A percentile compares a stretch with the other conserved stretches of the same genome.
These are phyloP conservation scores for Silene coronaria DNA, from an alignment of 179 eudicot genomes.

Conservation along the genomic window DNA sequence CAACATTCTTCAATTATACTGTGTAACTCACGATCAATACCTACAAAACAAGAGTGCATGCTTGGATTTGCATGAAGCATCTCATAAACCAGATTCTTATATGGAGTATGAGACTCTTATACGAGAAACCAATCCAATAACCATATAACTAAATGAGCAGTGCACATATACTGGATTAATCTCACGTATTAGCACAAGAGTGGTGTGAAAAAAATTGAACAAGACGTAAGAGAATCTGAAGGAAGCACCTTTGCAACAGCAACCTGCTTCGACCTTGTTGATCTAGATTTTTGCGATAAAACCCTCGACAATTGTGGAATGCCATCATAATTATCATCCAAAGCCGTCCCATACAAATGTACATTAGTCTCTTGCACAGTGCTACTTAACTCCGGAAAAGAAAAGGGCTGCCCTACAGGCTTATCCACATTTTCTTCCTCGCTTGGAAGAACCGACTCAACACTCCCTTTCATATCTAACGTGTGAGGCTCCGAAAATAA, in stretches of 20 bases:
- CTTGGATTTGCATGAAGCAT: neutral
- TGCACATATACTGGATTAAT: neutral
- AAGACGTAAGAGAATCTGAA: neutral
- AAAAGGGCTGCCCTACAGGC: conserved; percentile 47
- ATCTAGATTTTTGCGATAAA: conserved; percentile 61
- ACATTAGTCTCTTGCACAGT: conserved; percentile 28
- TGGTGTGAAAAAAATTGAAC: neutral
- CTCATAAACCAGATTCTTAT: neutral
- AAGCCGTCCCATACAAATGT: conserved; percentile 24
- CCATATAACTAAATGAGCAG: neutral
- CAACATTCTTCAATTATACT: no score
- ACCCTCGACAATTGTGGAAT: conserved; percentile 68
- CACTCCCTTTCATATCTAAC: conserved; percentile 27
- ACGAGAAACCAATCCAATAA: neutral
- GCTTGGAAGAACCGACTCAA: conserved; percentile 22
- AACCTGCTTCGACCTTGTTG: conserved; percentile 63
- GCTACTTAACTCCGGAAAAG: conserved; percentile 49
- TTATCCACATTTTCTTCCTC: conserved; percentile 35
- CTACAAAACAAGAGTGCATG: neutral
- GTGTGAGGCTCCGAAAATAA: conserved; percentile 38
- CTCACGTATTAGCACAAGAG: neutral
- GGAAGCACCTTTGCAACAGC: conserved; percentile 75
- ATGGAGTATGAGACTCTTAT: neutral
- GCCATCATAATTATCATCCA: conserved; percentile 62
- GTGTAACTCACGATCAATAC: no score